Percentiles rank a stretch among this genome's conserved stretches.
phyloP scores from a whole-genome alignment of 352 stramenopile species.

The Pythium rishiriense region DNA sequence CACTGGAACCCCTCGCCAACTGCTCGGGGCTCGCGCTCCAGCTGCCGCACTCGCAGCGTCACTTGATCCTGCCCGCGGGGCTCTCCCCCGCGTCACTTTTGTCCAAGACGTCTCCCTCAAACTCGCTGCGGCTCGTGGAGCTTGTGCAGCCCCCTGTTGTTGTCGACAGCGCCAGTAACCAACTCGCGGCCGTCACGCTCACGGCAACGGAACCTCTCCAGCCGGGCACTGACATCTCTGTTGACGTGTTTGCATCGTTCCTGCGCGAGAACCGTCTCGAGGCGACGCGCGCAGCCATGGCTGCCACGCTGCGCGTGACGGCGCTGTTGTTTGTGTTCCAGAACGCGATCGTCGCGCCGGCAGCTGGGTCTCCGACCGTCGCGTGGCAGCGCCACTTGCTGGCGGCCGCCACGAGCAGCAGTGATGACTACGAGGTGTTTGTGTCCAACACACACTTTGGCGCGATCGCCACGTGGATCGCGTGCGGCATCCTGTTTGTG shows the following conservation, averaged over 20 bases:
- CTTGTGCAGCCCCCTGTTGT: slow-evolving; percentile 35
- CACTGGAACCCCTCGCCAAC: too few species aligned
- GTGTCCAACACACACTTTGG: slow-evolving; percentile 64
- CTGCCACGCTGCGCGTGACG: slow-evolving; percentile 43
- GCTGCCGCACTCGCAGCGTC: slow-evolving; percentile 28
- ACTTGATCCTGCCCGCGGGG: slow-evolving; percentile 34
- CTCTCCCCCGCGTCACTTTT: slow-evolving; percentile 27
- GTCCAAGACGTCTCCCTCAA: slow-evolving; percentile 2
- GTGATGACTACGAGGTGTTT: slow-evolving; percentile 37
- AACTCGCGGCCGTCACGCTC: slow-evolving; percentile 5
- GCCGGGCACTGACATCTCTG: background rate
- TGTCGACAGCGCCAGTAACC: background rate
- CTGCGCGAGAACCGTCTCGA: slow-evolving; percentile 29
- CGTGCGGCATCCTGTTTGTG: slow-evolving; percentile 53
- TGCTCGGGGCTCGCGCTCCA: slow-evolving; percentile 19
- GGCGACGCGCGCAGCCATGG: slow-evolving; percentile 23
- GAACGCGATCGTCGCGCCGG: slow-evolving; percentile 33
- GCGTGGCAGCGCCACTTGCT: slow-evolving; percentile 22
- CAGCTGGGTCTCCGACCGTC: background rate
- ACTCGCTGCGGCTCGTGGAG: slow-evolving; percentile 37
- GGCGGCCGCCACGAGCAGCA: background rate
- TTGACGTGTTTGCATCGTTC: slow-evolving; percentile 5
- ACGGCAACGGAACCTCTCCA: background rate
- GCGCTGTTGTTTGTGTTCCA: slow-evolving; percentile 60
- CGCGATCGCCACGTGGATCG: slow-evolving; percentile 47